Evolutionary conservation across 164 flowering plant species (phyloP).

Genomic region (Pachysandra terminalis): DNA sequence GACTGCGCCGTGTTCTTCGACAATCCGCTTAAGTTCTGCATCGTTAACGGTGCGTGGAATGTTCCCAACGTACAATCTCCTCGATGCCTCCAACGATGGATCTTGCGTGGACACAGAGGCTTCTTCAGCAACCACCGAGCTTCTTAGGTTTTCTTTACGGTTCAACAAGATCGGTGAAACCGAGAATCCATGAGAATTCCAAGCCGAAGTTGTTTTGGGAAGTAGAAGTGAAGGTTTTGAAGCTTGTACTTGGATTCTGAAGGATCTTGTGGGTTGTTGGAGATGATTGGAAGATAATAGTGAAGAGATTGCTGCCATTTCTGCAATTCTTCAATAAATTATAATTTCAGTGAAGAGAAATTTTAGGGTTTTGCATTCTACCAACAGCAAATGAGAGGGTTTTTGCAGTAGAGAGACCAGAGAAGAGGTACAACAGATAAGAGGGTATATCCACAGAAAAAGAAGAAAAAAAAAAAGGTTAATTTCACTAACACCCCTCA

Average conservation of each 20-base stretch:
- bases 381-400: neutral
- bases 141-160: slow-evolving; percentile 16
- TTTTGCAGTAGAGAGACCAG: neutral
- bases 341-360: slow-evolving; percentile 8
- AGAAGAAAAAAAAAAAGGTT: neutral
- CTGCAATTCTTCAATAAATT: neutral
- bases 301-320: slow-evolving; percentile 42
- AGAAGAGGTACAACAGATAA: neutral
- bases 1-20: slow-evolving; percentile 78
- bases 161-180: slow-evolving; percentile 7
- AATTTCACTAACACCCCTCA: too few relatives aligned
- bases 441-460: slow-evolving; percentile 1
- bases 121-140: slow-evolving; percentile 43
- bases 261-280: slow-evolving; percentile 15
- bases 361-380: slow-evolving; percentile 12
- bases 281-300: slow-evolving; percentile 25
- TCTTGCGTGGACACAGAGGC: slow-evolving; percentile 32
- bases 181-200: slow-evolving; percentile 3
- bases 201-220: slow-evolving; percentile 10
- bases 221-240: slow-evolving; percentile 19
- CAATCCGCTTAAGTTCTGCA: slow-evolving; percentile 48
- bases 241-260: slow-evolving; percentile 7
- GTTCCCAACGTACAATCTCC: slow-evolving; percentile 83
- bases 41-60: slow-evolving; percentile 64
- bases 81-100: slow-evolving; percentile 36